Evolutionary conservation across 2,329 filamentous ascomycete species (phyloP).

Genomic region (Sporothrix curviconia): DNA sequence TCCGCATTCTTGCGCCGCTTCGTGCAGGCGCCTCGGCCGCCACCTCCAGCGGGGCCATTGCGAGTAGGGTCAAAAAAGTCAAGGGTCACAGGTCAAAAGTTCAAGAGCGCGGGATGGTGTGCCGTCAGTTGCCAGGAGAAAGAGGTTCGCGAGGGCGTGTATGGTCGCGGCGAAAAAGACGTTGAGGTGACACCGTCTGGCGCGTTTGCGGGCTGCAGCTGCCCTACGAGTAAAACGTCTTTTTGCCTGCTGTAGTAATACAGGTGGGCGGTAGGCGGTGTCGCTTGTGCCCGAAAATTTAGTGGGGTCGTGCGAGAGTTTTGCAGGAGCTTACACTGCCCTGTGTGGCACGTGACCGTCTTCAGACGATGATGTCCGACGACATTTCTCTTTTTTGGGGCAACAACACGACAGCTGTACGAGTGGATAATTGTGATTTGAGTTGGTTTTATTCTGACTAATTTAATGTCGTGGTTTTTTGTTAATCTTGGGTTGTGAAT

Average conservation of each 20-base stretch:
- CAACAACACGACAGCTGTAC: neutral
- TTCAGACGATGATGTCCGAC: neutral
- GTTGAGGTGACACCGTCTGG: neutral
- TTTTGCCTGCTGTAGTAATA: no score
- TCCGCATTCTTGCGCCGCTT: constrained; percentile 17
- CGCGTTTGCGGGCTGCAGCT: constrained; percentile 2
- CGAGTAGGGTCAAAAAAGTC: no score
- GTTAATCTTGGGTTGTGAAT: no score
- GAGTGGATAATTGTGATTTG: no score
- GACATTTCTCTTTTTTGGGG: no score
- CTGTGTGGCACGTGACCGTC: neutral
- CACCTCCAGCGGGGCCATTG: constrained; percentile 13
- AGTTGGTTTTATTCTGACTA: no score
- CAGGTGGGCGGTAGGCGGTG: no score
- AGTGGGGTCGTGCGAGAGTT: neutral
- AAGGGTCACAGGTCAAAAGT: no score
- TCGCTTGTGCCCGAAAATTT: no score
- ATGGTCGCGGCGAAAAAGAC: neutral
- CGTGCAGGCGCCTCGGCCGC: constrained; percentile 1
- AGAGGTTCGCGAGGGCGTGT: neutral
- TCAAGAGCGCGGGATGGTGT: no score
- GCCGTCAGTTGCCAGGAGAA: neutral
- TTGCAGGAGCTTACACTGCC: neutral
- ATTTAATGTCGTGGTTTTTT: no score
- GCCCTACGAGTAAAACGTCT: no score